Evolutionary conservation across 139 green algal genomes (phyloP).

Genomic region (Auxenochlorella pyrenoidosa): DNA sequence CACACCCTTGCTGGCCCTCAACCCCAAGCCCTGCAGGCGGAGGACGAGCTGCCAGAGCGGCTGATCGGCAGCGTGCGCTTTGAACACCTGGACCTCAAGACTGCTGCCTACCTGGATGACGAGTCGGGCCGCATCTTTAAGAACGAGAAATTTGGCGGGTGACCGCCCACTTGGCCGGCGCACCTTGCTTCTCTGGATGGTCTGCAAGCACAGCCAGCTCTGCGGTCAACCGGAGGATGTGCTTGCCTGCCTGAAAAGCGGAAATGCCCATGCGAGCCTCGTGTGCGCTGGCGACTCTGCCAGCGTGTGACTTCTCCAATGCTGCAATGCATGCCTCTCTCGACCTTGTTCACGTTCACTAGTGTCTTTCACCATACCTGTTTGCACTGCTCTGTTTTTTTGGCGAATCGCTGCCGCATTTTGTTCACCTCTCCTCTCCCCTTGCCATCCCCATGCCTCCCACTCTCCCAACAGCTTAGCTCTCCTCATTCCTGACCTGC

Average conservation of each 20-base stretch:
- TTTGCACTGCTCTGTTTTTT: neutral
- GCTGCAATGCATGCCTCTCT: neutral
- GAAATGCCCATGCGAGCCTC: no score
- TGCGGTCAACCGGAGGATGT: no score
- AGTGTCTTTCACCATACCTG: neutral
- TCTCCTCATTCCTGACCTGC: neutral
- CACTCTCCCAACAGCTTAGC: neutral
- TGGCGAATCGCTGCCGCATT: neutral
- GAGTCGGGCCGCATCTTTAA: conserved; percentile 30
- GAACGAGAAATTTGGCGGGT: conserved; percentile 10
- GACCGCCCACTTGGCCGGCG: neutral
- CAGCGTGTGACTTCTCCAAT: neutral
- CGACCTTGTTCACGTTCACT: neutral
- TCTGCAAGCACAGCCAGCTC: no score
- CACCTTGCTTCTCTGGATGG: no score
- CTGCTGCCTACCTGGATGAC: conserved; percentile 34
- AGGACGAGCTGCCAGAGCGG: conserved; percentile 62
- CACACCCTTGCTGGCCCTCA: no score
- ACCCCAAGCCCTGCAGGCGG: neutral
- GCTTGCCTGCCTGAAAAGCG: no score
- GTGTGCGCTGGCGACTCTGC: neutral
- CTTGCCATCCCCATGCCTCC: neutral
- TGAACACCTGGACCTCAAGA: conserved; percentile 56
- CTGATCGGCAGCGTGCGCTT: conserved; percentile 60
- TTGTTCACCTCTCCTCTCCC: neutral